phyloP scores from a whole-genome alignment of 1,139 yeast species.

The Debaryomyces coudertii region DNA sequence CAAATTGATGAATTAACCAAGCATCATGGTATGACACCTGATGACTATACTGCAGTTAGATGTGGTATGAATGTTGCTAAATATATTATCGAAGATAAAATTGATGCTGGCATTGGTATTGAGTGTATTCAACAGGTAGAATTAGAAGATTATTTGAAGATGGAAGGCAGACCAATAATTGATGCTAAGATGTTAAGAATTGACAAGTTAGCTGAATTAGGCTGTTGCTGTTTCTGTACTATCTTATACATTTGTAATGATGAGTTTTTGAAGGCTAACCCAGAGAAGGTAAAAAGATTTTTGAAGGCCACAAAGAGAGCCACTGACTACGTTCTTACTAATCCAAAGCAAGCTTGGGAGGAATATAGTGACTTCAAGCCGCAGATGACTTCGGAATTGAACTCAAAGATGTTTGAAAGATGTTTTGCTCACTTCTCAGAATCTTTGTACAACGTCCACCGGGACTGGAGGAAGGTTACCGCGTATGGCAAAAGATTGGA shows the following conservation, averaged over 20 bases:
- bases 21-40: conserved; percentile 58
- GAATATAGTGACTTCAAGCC: conserved; percentile 54
- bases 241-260: conserved; percentile 59
- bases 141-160: conserved; percentile 52
- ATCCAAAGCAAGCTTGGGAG: conserved; percentile 51
- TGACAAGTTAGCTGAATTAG: conserved; percentile 58
- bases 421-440: conserved; percentile 59
- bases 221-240: conserved; percentile 64
- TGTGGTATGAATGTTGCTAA: conserved; percentile 66
- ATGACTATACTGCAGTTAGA: conserved; percentile 61
- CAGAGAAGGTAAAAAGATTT: conserved; percentile 49
- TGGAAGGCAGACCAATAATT: conserved; percentile 45
- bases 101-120: conserved; percentile 62
- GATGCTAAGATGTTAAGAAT: conserved; percentile 61
- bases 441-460: conserved; percentile 54
- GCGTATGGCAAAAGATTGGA: conserved; percentile 58
- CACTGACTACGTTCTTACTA: conserved; percentile 47
- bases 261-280: conserved; percentile 50
- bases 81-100: conserved; percentile 55
- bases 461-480: conserved; percentile 61
- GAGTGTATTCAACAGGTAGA: conserved; percentile 64
- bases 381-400: conserved; percentile 43
- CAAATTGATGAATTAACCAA: conserved; percentile 60
- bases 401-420: conserved; percentile 53
- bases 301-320: conserved; percentile 54